Conservation (phyloP, 169 alveolate genomes). For the Plasmodium vinckei region DNA sequence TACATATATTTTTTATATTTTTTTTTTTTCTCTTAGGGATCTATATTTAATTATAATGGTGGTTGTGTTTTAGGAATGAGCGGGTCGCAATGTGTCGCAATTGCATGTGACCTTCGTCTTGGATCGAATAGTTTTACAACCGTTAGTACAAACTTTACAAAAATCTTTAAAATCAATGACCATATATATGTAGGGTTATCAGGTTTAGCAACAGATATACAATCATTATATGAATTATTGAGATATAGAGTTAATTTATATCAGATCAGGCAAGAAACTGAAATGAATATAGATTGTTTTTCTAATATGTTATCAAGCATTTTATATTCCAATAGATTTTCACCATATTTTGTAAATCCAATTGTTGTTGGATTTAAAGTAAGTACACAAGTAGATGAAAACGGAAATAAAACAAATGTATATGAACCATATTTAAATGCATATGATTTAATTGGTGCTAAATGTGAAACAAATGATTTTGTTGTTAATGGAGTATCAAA, state of each 20-base stretch:
- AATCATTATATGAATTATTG: conserved; percentile 90
- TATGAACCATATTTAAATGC: conserved; percentile 90
- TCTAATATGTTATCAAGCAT: conserved; percentile 92
- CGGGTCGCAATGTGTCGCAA: conserved; percentile 96
- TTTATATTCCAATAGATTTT: conserved; percentile 91
- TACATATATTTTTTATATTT: no score
- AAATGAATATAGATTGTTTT: conserved; percentile 91
- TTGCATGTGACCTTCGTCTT: conserved; percentile 95
- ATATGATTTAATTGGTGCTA: conserved; percentile 94
- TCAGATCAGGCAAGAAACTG: conserved; percentile 90
- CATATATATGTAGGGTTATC: conserved; percentile 90
- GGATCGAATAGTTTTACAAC: conserved; percentile 93
- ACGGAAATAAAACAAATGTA: conserved; percentile 79
- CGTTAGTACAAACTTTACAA: conserved; percentile 89
- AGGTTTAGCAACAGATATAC: conserved; percentile 95
- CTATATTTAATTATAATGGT: conserved; percentile 93
- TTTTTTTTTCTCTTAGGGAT: conserved; percentile 62
- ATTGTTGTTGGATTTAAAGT: conserved; percentile 92
- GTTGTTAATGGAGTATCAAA: conserved; percentile 96
- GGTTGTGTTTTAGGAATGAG: conserved; percentile 97
- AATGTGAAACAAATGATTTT: conserved; percentile 90
- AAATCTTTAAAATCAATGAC: conserved; percentile 92
- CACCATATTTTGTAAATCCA: conserved; percentile 95
- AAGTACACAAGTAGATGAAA: conserved; percentile 53
- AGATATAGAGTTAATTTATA: conserved; percentile 92